A percentile compares a stretch with the other conserved stretches of the same genome.
These are phyloP conservation scores for Castanea crenata DNA, from an alignment of 306 rosid species.

Conservation along the genomic window DNA sequence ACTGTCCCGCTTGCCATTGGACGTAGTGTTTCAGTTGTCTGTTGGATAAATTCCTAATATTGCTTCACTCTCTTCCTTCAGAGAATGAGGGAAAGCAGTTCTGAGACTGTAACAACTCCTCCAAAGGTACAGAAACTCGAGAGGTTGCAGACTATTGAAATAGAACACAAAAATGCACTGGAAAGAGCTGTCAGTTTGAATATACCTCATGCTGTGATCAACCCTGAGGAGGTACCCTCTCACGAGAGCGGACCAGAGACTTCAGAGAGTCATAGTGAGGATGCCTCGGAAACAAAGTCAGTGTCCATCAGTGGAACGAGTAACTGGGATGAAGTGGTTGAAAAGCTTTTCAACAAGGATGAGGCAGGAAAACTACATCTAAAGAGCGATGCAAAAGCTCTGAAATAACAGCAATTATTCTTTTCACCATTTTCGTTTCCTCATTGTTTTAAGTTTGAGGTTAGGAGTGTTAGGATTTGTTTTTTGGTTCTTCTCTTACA, in stretches of 20 bases:
- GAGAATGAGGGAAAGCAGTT: constrained; percentile 47
- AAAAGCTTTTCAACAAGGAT: constrained; percentile 52
- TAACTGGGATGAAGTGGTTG: constrained; percentile 74
- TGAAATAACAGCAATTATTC: constrained; percentile 25
- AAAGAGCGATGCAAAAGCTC: constrained; percentile 24
- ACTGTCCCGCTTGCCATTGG: not conserved
- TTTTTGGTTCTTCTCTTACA: not conserved
- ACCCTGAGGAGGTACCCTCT: constrained; percentile 29
- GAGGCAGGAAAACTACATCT: constrained; percentile 28
- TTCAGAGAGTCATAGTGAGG: constrained; percentile 22
- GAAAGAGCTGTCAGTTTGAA: constrained; percentile 82
- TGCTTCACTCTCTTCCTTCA: constrained; percentile 8
- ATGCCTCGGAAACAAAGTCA: constrained; percentile 14
- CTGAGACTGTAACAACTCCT: constrained; percentile 54
- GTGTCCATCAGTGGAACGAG: constrained; percentile 37
- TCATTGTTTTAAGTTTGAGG: not conserved
- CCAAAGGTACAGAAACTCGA: constrained; percentile 55
- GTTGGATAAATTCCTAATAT: not conserved
- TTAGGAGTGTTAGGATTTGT: constrained; percentile 3
- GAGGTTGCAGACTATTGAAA: constrained; percentile 62
- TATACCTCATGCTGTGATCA: constrained; percentile 61
- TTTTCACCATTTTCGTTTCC: not conserved
- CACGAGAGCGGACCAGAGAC: constrained; percentile 30
- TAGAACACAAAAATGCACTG: constrained; percentile 76
- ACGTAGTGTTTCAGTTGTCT: not conserved